phyloP scores from a whole-genome alignment of 805 yeast genomes.

The Spathaspora gorwiae region DNA sequence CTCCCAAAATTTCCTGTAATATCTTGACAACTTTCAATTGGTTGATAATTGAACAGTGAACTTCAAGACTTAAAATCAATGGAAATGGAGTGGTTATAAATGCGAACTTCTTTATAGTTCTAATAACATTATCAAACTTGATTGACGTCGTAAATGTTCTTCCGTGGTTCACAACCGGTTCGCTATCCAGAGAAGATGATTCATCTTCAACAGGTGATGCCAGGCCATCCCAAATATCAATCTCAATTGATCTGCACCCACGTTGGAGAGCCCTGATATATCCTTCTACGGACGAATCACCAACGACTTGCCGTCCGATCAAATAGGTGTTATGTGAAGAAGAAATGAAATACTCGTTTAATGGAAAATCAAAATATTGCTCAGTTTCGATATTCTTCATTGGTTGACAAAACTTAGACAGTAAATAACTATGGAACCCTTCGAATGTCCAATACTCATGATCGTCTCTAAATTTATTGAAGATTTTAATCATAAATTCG shows the following conservation, averaged over 20 bases:
- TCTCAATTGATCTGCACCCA: constrained; percentile 93
- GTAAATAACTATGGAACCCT: constrained; percentile 32
- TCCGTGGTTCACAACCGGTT: constrained; percentile 91
- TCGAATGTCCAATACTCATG: constrained; percentile 20
- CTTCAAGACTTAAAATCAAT: constrained; percentile 77
- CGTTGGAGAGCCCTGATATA: constrained; percentile 81
- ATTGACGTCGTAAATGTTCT: constrained; percentile 74
- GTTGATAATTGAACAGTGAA: constrained; percentile 66
- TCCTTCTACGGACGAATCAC: constrained; percentile 83
- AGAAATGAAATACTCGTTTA: constrained; percentile 83
- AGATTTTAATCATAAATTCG: constrained; percentile 23
- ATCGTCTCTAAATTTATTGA: constrained; percentile 20
- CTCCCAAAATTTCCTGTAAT: constrained; percentile 57
- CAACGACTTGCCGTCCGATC: constrained; percentile 82
- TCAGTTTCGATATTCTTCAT: constrained; percentile 8
- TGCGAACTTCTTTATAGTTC: constrained; percentile 75
- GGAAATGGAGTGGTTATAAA: constrained; percentile 88
- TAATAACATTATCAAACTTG: constrained; percentile 62
- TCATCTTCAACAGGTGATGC: constrained; percentile 34
- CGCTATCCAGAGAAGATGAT: constrained; percentile 22
- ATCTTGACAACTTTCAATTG: constrained; percentile 57
- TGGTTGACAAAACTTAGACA: constrained; percentile 23
- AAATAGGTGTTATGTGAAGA: constrained; percentile 94
- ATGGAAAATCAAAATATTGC: constrained; percentile 44
- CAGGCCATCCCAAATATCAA: constrained; percentile 83